Evolutionary conservation across 352 stramenopile species (phyloP).

Genomic region (Pythium aristosporum): DNA sequence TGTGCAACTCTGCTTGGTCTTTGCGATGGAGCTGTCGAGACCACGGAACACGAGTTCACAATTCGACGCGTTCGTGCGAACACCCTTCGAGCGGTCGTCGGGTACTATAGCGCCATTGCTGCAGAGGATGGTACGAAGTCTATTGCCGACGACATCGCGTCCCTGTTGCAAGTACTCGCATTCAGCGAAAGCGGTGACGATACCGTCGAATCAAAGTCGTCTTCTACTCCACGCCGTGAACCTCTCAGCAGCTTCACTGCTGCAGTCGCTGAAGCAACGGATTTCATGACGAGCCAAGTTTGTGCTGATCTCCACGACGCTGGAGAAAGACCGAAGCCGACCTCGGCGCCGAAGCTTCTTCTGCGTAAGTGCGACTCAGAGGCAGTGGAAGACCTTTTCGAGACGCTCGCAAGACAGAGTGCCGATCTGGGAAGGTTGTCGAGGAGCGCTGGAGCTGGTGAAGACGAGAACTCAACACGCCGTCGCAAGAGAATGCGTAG

Average conservation of each 20-base stretch:
- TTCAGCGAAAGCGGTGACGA: background rate
- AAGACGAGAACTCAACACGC: conserved; percentile 2
- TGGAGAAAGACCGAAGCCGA: conserved; percentile 44
- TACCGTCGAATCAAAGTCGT: background rate
- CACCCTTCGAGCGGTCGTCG: conserved; percentile 62
- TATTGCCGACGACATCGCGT: conserved; percentile 22
- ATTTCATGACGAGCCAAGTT: conserved; percentile 68
- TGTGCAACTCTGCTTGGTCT: conserved; percentile 47
- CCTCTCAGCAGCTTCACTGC: conserved; percentile 41
- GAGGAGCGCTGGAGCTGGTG: background rate
- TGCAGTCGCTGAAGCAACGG: conserved; percentile 39
- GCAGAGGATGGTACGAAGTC: conserved; percentile 13
- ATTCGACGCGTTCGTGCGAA: conserved; percentile 36
- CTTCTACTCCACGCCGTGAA: conserved; percentile 44
- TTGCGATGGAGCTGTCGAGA: conserved; percentile 2
- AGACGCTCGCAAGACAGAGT: conserved; percentile 43
- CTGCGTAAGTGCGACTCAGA: conserved; percentile 60
- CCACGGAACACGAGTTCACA: conserved; percentile 15
- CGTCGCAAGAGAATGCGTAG: conserved; percentile 25
- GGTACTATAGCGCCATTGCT: conserved; percentile 62
- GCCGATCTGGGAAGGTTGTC: conserved; percentile 1
- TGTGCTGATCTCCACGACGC: conserved; percentile 52
- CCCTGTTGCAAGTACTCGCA: conserved; percentile 18
- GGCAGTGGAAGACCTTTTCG: conserved; percentile 50
- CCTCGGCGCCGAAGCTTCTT: conserved; percentile 31